Evolutionary conservation across 202 grass and related monocot species (phyloP), one percentile per base, ranked within the genome.

Genomic region (Bolboschoenoplectus hybrid): DNA sequence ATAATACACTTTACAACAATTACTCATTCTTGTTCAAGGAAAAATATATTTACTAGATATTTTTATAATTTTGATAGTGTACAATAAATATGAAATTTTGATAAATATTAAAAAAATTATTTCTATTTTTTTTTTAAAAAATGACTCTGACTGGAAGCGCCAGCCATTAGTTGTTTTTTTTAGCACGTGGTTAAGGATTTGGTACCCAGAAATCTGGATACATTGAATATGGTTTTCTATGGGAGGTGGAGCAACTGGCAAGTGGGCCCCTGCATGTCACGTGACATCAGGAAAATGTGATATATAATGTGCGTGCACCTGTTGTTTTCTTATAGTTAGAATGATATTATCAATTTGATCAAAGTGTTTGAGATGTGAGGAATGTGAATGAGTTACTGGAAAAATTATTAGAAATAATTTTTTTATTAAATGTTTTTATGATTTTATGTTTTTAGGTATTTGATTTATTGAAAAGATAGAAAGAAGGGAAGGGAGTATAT

Each of bases 161-260:
- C n/a, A 73, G 49, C 7, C 44, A 73, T 32, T 19, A 32, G 19
- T 47, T 49, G 1, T 45, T 73, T 73, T 32, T 45, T 73, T 73
- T 32, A 50, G 69, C 69, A 73, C 69, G 69, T 73, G 69, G 45
- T 26, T 4, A 44, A 73, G 43, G 44, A 17, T 47, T 73, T 73
- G 43, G 69, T 46, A 47, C 1, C 17, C 41, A 19, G 68, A 72
- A 47, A 19, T 47, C 17, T 72, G 68, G 68, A 72, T 72, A 72
- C 68, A 72, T 47, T 73, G 69, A 50, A 73, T 20, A 9, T 73
- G 40, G 34, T 56, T 16, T 44, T 4, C 3, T 17, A 45, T 8
- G 6, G 14, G 14, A 70, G 2, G 43, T n/a, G 69, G 44, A 17
- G 40, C 40, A 71, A n/a, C 67, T 44, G 67, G 1, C 0, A 70